phyloP scores from a whole-genome alignment of 75 land plant genomes.

The Isoetes taiwanensis region DNA sequence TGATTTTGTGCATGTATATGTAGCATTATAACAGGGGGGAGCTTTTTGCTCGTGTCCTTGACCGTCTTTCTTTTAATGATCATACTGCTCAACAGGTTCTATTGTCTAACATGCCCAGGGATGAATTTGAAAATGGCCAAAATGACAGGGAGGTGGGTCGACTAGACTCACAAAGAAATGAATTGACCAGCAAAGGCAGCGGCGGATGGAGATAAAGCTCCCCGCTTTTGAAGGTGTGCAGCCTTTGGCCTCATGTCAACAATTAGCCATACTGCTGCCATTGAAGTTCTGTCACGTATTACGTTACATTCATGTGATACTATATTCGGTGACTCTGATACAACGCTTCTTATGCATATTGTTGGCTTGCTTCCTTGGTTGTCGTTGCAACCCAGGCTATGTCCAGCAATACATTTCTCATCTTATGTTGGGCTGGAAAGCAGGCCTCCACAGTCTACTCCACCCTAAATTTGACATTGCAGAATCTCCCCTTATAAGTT shows the following conservation, averaged over 20 bases:
- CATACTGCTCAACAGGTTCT: constrained; percentile 88
- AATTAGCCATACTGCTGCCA: constrained; percentile 78
- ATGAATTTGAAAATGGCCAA: constrained; percentile 52
- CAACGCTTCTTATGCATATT: constrained; percentile 84
- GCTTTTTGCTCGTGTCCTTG: constrained; percentile 92
- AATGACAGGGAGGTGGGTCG: constrained; percentile 39
- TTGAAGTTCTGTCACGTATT: constrained; percentile 87
- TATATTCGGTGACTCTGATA: constrained; percentile 83
- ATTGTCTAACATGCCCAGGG: constrained; percentile 84
- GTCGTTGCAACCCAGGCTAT: constrained; percentile 72
- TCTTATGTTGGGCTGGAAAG: too few relatives aligned
- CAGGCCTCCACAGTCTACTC: too few relatives aligned
- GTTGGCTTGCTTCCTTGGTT: constrained; percentile 96
- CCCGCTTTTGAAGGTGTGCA: constrained; percentile 96
- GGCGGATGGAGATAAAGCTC: constrained; percentile 43
- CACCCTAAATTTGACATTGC: too few relatives aligned
- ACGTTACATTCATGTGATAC: constrained; percentile 86
- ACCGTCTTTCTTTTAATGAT: constrained; percentile 76
- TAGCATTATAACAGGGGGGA: constrained; percentile 96
- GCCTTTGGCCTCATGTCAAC: constrained; percentile 98
- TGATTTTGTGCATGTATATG: constrained; percentile 94
- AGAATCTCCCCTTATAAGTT: too few relatives aligned
- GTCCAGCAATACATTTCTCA: too few relatives aligned
- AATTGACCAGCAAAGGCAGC: constrained; percentile 8
- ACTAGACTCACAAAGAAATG: constrained; percentile 44